Conservation (phyloP, 352 stramenopile genomes). For the Phytophthora brassicae region DNA sequence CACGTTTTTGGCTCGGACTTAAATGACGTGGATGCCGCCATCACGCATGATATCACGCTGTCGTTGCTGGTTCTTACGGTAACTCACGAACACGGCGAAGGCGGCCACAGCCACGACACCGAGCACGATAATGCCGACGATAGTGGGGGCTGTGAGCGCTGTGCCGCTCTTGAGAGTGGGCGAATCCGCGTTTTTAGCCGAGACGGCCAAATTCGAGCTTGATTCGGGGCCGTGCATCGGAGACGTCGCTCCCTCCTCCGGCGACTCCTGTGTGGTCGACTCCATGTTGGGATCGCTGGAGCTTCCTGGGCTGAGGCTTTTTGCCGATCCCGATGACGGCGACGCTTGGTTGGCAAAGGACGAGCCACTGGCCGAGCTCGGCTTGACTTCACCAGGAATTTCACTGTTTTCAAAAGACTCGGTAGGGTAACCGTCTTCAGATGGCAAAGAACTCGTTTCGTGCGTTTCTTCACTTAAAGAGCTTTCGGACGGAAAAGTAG, state of each 20-base stretch:
- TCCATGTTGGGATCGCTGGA: neutral
- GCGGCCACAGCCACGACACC: constrained; percentile 60
- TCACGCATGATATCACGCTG: constrained; percentile 76
- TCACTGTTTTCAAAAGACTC: constrained; percentile 7
- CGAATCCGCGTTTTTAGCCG: constrained; percentile 48
- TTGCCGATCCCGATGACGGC: constrained; percentile 16
- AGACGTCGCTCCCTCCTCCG: constrained; percentile 15
- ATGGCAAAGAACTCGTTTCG: constrained; percentile 20
- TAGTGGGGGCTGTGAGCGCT: constrained; percentile 44
- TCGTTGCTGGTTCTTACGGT: constrained; percentile 78
- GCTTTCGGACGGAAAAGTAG: neutral
- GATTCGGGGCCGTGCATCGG: neutral
- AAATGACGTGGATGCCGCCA: constrained; percentile 40
- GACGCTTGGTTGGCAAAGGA: constrained; percentile 35
- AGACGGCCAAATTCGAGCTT: constrained; percentile 22
- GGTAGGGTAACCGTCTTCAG: too few species aligned
- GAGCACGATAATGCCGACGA: constrained; percentile 60
- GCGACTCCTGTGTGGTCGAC: constrained; percentile 10
- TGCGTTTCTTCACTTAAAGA: neutral
- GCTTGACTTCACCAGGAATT: constrained; percentile 33
- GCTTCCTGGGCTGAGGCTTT: neutral
- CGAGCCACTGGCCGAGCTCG: constrained; percentile 34
- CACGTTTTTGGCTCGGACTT: constrained; percentile 20
- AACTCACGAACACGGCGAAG: constrained; percentile 60
- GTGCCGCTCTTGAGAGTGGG: neutral